Conservation (phyloP, 768 basidiomycete species). For the Auriscalpium vulgare region DNA sequence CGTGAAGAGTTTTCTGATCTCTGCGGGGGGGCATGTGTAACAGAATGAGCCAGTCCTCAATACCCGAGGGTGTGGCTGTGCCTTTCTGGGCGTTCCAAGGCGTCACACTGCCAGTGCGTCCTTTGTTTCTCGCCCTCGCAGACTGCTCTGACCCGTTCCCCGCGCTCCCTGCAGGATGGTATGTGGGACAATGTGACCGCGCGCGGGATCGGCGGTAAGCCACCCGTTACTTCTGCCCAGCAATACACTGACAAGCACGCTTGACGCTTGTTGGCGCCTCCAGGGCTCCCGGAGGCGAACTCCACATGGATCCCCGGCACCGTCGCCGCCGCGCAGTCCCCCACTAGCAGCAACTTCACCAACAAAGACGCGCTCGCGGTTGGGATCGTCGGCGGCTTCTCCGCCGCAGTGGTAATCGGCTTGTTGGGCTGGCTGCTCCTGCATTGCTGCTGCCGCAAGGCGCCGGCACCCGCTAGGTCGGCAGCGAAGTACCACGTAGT, state of each 20-base stretch:
- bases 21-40: not conserved
- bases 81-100: conserved; percentile 5
- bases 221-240: not conserved
- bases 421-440: not conserved
- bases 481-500: not conserved
- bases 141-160: not conserved
- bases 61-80: not conserved
- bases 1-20: not conserved
- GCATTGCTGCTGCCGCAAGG: not conserved
- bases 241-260: not conserved
- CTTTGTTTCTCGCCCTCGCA: not conserved
- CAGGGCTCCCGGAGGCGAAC: not conserved
- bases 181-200: conserved; percentile 5
- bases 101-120: conserved; percentile 2
- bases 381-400: not conserved
- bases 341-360: not conserved
- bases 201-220: not conserved
- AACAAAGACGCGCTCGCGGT: not conserved
- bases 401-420: not conserved
- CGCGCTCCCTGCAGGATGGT: not conserved
- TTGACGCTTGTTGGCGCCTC: not conserved
- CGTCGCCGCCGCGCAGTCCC: not conserved
- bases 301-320: too few species aligned
- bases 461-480: not conserved
- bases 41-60: not conserved